Conservation (phyloP, 2,329 filamentous ascomycete species). For the Blumeriella jaapii region DNA sequence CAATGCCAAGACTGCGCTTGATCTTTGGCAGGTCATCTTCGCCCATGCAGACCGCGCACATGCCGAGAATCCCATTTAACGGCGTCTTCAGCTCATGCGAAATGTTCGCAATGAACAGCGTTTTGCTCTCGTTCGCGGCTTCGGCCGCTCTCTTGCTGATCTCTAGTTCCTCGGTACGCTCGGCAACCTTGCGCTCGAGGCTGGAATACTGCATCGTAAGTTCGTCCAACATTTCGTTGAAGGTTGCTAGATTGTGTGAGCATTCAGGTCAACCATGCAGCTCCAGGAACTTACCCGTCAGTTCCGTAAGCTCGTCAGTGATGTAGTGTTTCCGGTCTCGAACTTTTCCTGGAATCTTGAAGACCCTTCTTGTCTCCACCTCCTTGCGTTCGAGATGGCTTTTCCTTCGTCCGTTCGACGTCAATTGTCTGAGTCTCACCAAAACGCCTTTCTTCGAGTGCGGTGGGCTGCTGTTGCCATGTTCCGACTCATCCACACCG, state of each 20-base stretch:
- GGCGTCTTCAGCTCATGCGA: conserved; percentile 82
- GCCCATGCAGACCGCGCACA: conserved; percentile 88
- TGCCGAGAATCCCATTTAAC: conserved; percentile 87
- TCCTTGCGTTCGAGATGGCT: conserved; percentile 32
- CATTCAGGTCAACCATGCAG: neutral
- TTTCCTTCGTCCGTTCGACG: conserved; percentile 16
- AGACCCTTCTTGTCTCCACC: conserved; percentile 33
- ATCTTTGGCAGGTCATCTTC: conserved; percentile 70
- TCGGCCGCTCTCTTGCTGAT: conserved; percentile 86
- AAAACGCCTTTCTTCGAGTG: conserved; percentile 26
- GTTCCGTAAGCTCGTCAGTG: conserved; percentile 73
- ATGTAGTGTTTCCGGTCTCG: conserved; percentile 62
- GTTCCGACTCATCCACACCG: conserved; percentile 18
- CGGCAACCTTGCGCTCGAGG: conserved; percentile 72
- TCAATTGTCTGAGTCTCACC: conserved; percentile 20
- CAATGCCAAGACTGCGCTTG: conserved; percentile 72
- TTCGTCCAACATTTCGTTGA: conserved; percentile 92
- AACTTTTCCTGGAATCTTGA: conserved; percentile 79
- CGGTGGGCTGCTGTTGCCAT: conserved; percentile 16
- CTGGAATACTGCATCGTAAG: conserved; percentile 75
- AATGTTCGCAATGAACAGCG: conserved; percentile 93
- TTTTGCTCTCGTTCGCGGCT: conserved; percentile 94
- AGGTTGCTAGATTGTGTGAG: conserved; percentile 52
- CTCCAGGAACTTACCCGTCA: conserved; percentile 15
- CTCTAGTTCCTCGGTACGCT: conserved; percentile 74